Evolutionary conservation across 257 asterid genomes (phyloP).

Genomic region (Nicotiana obtusifolia): DNA sequence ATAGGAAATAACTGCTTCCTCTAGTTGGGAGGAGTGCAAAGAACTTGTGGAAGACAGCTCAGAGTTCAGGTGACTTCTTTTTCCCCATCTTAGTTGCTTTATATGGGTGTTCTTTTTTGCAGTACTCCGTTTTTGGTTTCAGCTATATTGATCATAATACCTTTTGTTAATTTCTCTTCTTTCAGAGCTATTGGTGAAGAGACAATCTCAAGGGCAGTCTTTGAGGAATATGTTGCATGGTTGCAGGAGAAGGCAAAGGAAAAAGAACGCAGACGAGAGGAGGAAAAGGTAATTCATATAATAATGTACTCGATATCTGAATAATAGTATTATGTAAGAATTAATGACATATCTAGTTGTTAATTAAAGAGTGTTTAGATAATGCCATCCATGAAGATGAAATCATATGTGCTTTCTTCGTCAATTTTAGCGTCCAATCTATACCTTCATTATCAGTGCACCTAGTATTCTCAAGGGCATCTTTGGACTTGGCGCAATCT

Average conservation of each 20-base stretch:
- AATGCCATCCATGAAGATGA: neutral
- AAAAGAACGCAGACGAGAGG: conserved; percentile 91
- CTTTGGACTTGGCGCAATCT: neutral
- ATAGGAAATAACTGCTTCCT: conserved; percentile 67
- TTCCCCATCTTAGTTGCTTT: conserved; percentile 11
- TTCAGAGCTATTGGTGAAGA: conserved; percentile 86
- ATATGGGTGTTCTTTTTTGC: neutral
- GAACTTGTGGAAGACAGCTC: conserved; percentile 74
- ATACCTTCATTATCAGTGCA: neutral
- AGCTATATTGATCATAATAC: conserved; percentile 12
- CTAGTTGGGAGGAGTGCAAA: conserved; percentile 88
- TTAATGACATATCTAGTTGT: neutral
- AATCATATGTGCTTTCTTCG: neutral
- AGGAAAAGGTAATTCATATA: conserved; percentile 61
- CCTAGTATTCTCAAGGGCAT: neutral
- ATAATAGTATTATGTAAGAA: neutral
- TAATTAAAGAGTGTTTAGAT: neutral
- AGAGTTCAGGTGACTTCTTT: conserved; percentile 64
- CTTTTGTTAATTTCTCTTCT: conserved; percentile 9
- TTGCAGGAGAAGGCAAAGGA: conserved; percentile 81
- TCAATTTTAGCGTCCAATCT: neutral
- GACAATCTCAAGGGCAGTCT: conserved; percentile 57
- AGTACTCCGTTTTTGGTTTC: conserved; percentile 5
- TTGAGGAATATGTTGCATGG: conserved; percentile 71
- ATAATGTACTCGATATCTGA: neutral